Percentiles rank a stretch among this genome's conserved stretches.
phyloP scores from a whole-genome alignment of 306 rosid genomes.

The Fragaria ananassa region DNA sequence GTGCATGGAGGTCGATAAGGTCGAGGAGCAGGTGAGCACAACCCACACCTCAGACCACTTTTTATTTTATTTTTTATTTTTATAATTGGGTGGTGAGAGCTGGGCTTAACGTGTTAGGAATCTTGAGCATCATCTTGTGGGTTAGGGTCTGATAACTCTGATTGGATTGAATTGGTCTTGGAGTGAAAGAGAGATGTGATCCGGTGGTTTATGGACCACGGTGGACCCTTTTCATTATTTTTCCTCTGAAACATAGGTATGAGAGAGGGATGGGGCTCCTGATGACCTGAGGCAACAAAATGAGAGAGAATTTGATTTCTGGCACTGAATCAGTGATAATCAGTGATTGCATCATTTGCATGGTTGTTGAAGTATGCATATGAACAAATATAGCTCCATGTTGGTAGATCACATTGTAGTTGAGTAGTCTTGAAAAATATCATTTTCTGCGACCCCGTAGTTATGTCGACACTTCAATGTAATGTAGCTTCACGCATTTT shows the following conservation, averaged over 20 bases:
- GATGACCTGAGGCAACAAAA: not conserved
- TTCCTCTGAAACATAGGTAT: not conserved
- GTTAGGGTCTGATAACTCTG: not conserved
- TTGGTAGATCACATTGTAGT: not conserved
- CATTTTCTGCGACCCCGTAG: not conserved
- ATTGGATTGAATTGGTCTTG: not conserved
- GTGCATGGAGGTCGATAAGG: conserved; percentile 47
- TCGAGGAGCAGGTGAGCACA: conserved; percentile 56
- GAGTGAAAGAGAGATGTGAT: not conserved
- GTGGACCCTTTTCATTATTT: not conserved
- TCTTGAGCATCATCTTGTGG: not conserved
- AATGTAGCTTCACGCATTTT: not conserved
- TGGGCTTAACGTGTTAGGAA: not conserved
- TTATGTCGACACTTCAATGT: too few relatives aligned
- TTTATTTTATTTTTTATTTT: not conserved
- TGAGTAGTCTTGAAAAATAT: not conserved
- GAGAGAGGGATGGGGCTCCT: not conserved
- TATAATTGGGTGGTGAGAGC: not conserved
- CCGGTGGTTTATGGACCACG: not conserved
- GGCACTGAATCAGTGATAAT: not conserved
- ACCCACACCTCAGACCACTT: not conserved
- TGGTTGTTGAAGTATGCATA: not conserved
- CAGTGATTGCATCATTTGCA: not conserved
- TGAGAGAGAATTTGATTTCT: not conserved
- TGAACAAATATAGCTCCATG: not conserved